Evolutionary conservation across 495 filamentous ascomycete genomes (phyloP), one percentile per base, ranked within the genome.

Genomic region (Neurospora tetraspora): DNA sequence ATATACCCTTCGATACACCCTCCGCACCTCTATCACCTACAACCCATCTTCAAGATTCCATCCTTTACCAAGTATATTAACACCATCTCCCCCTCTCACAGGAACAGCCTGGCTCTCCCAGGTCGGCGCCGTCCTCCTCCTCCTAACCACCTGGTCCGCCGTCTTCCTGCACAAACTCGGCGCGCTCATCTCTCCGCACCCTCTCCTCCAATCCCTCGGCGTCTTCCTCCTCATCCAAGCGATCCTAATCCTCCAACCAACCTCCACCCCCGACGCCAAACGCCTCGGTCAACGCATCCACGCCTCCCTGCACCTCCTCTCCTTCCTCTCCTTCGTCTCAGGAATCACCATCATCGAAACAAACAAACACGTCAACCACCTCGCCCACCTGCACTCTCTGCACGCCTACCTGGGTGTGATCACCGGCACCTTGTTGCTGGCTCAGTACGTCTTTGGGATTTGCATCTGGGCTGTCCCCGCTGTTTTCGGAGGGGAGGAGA

Each of bases 231-330:
- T 93, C 72, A 87, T 91, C 65, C 91, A 97, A 84, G 90, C 89
- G 27, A 89, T 93, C 77, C 89, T 98, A 42, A 82, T 97, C 78
- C 88, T 98, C 39, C 95, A 98, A 79, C 95, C 95, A 3, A 98
- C 95, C 9, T 86, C 91, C 74, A 93, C 91, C 0, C 82, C 90
- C 3, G 76, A 81, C 12, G 90, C 96, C 77, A 98, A 97, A 78
- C 82, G 83, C 18, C 77, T 85, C 20, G 95, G 94, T 37, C 91
- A 92, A 36, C 86, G 87, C 75, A 81, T 86, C 47, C 95, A 98
- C 81, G 88, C 86, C 68, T 73, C 79, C 14, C 78, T 97, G 70
- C 91, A 95, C 77, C 79, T 87, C 37, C 71, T 92, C 45, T 90
- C 89, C 69, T 77, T 93, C 38, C 73, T 84, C 20, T 80, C 83